Evolutionary conservation across 257 asterid species (phyloP), one percentile per base, ranked within the genome.

Genomic region (Jasminum sambac): DNA sequence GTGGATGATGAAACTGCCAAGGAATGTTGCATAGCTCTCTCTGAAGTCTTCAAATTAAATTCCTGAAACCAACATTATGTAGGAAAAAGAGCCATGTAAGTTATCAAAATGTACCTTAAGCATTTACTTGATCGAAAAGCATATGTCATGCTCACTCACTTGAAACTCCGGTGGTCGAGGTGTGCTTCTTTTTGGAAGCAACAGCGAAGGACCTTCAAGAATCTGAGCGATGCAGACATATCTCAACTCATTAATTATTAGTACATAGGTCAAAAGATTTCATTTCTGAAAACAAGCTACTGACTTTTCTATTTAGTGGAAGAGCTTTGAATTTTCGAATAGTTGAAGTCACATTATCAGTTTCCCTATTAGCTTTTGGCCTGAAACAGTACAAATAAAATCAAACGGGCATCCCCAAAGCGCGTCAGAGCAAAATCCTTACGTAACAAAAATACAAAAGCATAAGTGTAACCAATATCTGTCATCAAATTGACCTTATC

Each of bases 271-370:
- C 26, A 1, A 19, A 59, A 69, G n/a, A 24, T 17, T 69, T 44
- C 34, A 48, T 68, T 13, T 38, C 41, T 30, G 39, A 39, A 17
- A 37, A 48, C 72, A 66, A 66, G 70, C 46, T 58, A 80, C 93
- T 25, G 46, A 90, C 98, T 84, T 89, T 93, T 90, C 83, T 87
- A 72, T 93, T 93, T 52, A 93, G 75, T 30, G 98, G 98, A 78
- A 84, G 96, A 76, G 97, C 97, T 81, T 82, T 93, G 82, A 93
- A 93, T 87, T 82, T 81, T 55, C 83, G 85, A 72, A 85, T 66
- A 69, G 84, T 69, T 72, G 92, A 76, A 25, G 81, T 67, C 58
- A 40, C 78, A 30, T 76, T 81, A 72, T 83, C 89, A 65, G 76
- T 39, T 71, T 86, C 90, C 71, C 79, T 81, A 78, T 42, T 78